Evolutionary conservation across 2,329 filamentous ascomycete genomes (phyloP).

Genomic region (Colletotrichum echinochloae): DNA sequence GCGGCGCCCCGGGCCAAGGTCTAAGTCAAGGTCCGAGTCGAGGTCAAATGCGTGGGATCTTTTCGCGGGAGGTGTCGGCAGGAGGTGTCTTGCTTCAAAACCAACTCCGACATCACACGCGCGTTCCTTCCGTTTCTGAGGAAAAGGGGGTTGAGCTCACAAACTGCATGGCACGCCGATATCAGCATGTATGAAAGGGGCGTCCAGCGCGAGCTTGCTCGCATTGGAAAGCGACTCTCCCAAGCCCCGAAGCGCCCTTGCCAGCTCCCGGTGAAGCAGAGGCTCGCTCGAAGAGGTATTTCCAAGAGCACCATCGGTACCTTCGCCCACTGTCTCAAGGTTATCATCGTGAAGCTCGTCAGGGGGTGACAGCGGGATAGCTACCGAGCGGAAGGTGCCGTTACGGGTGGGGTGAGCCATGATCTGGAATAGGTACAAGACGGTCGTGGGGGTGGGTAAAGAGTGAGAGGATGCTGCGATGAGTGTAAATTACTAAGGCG

Average conservation of each 20-base stretch:
- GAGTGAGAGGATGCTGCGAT: conserved; percentile 63
- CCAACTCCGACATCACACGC: conserved; percentile 53
- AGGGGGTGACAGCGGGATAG: conserved; percentile 60
- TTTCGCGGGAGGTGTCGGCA: conserved; percentile 46
- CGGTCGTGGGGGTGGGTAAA: conserved; percentile 59
- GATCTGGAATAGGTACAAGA: conserved; percentile 63
- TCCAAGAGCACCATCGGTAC: conserved; percentile 47
- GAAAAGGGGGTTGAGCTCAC: conserved; percentile 48
- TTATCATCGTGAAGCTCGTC: conserved; percentile 60
- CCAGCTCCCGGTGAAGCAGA: not conserved
- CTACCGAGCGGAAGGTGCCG: conserved; percentile 50
- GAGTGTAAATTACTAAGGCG: conserved; percentile 54
- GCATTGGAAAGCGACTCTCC: conserved; percentile 47
- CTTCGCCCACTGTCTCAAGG: conserved; percentile 50
- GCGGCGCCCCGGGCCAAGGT: conserved; percentile 1
- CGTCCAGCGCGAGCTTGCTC: conserved; percentile 50
- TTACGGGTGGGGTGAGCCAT: conserved; percentile 61
- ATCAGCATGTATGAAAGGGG: conserved; percentile 43
- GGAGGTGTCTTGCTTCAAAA: conserved; percentile 42
- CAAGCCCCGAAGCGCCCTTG: not conserved
- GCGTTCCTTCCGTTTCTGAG: conserved; percentile 50
- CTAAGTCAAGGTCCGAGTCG: too few species aligned
- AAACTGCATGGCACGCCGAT: conserved; percentile 50
- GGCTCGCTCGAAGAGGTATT: not conserved
- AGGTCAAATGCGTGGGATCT: conserved; percentile 1